Conservation (phyloP, 345 rosid genomes). For the Trapa bicornis region DNA sequence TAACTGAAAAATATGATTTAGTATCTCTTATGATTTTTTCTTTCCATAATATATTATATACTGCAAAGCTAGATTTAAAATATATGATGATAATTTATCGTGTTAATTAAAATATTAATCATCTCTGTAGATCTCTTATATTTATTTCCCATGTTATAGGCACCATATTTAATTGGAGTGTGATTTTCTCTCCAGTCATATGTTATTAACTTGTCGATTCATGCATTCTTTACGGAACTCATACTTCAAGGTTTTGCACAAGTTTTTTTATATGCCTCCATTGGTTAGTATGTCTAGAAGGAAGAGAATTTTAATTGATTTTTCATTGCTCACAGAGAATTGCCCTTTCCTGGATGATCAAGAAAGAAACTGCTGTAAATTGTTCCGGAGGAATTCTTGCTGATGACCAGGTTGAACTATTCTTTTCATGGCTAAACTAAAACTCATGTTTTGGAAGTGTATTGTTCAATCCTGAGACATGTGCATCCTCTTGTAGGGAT, state of each 20-base stretch:
- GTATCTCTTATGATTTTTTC: background rate
- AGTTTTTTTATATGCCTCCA: background rate
- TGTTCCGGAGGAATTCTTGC: constrained; percentile 98
- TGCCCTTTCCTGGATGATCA: constrained; percentile 95
- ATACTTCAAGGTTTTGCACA: background rate
- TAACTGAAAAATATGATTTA: constrained; percentile 11
- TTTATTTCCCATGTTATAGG: background rate
- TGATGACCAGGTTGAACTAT: constrained; percentile 72
- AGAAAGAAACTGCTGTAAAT: constrained; percentile 56
- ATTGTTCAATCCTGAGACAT: background rate
- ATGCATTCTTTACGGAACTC: background rate
- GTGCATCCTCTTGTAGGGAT: constrained; percentile 47
- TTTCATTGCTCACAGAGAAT: constrained; percentile 41
- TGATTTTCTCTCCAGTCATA: background rate
- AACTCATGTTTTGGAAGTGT: background rate
- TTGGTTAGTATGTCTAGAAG: background rate
- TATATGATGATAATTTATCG: background rate
- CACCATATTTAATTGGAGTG: background rate
- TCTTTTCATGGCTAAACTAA: constrained; percentile 1
- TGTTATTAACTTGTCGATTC: background rate
- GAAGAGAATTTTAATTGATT: background rate
- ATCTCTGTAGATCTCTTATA: background rate
- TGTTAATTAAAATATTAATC: background rate
- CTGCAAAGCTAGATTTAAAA: background rate
- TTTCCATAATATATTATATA: background rate